Evolutionary conservation across 164 flowering plant genomes (phyloP), one percentile per base, ranked within the genome.

Genomic region (Stephania cephalantha): DNA sequence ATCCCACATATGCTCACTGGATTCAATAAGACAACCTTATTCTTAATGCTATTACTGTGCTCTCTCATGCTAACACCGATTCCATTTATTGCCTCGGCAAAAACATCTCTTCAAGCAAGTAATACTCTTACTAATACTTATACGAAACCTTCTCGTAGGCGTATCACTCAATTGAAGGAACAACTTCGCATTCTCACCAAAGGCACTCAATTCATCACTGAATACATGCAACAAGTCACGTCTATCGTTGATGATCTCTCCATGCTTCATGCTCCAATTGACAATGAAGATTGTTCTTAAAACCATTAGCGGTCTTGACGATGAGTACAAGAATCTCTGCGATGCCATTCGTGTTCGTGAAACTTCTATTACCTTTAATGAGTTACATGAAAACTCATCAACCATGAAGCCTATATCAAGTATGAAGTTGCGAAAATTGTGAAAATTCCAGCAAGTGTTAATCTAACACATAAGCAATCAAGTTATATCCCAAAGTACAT

Each of bases 191-290:
- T 25, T 25, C 25, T 25, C 25, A 25, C 25, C 25, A 25, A 25
- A 25, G 0, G 0, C 25, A 25, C 25, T 25, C 25, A 25, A 25
- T 25, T 25, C 25, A 25, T 69, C 2, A 58, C 70, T 18, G 74
- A 78, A 35, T 65, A 74, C 8, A 29, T 70, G 11, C 50, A 22
- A 45, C 11, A 1, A 45, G 68, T 78, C 5, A 70, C 73, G 55
- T 45, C 52, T 79, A 0, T 18, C 5, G 76, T 69, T 9, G 70
- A 78, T 46, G 70, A 78, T 25, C 80, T 78, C 20, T 69, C 70
- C 1, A 10, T 67, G 13, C 70, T 78, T 48, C 52, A 52, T 29
- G 53, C 50, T 6, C 71, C 77, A 10, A 4, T 74, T 2, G 65
- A 69, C 12, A 55, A 18, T 7, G 76, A 79, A 1, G 76, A 76